A percentile compares a stretch with the other conserved stretches of the same genome.
Evolutionary conservation across 2,329 filamentous ascomycete species (phyloP).

Genomic region (Fonsecaea erecta): DNA sequence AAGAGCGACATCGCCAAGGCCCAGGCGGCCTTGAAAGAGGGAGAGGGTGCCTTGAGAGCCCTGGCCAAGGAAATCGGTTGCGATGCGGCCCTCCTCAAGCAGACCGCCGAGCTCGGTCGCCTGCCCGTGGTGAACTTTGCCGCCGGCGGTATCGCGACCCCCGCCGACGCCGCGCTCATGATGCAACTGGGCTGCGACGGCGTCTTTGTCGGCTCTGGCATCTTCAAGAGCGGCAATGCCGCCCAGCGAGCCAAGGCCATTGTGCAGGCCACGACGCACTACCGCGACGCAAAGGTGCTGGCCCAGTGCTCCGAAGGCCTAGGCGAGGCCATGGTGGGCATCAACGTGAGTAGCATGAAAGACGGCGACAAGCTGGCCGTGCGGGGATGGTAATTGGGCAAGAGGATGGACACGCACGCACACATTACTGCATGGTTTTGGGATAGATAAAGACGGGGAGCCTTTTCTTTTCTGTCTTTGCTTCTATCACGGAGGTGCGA

Average conservation of each 20-base stretch:
- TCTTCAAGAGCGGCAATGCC: constrained; percentile 95
- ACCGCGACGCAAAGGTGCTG: constrained; percentile 79
- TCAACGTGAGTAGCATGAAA: constrained; percentile 80
- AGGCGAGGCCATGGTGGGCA: constrained; percentile 97
- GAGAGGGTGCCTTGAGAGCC: constrained; percentile 74
- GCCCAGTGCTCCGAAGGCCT: constrained; percentile 86
- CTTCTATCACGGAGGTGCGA: neutral
- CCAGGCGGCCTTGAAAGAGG: constrained; percentile 55
- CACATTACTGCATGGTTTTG: neutral
- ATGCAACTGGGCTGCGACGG: constrained; percentile 99
- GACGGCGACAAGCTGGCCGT: constrained; percentile 81
- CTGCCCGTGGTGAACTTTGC: constrained; percentile 98
- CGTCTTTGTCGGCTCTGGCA: constrained; percentile 94
- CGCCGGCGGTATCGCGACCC: constrained; percentile 98
- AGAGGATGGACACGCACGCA: no score
- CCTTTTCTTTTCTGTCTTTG: neutral
- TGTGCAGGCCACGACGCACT: constrained; percentile 92
- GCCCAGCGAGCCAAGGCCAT: constrained; percentile 90
- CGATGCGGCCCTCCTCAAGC: constrained; percentile 77
- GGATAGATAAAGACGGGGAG: neutral
- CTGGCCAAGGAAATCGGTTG: constrained; percentile 81
- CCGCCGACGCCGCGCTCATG: constrained; percentile 95
- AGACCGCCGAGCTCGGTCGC: constrained; percentile 84
- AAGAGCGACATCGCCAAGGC: constrained; percentile 80
- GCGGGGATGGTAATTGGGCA: constrained; percentile 78